These are phyloP conservation scores for Collybiopsis luxurians DNA, from an alignment of 768 basidiomycete genomes.

Conservation along the genomic window DNA sequence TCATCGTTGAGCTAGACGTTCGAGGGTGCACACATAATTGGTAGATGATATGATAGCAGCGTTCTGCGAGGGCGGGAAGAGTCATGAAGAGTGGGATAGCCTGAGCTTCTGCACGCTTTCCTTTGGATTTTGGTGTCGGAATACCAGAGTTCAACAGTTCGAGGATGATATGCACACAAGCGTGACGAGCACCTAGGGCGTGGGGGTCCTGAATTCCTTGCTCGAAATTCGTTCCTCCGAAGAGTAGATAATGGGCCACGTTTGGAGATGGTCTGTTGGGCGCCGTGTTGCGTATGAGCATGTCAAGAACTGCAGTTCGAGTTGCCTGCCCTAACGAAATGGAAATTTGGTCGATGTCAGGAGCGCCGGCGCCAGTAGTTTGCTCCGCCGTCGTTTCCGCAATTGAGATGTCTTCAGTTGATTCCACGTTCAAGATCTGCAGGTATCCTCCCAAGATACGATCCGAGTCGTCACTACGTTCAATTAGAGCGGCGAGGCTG, in stretches of 20 bases:
- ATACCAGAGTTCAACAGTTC: constrained; percentile 74
- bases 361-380: constrained; percentile 72
- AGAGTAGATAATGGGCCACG: constrained; percentile 83
- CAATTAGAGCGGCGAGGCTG: constrained; percentile 74
- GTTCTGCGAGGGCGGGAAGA: constrained; percentile 80
- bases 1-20: constrained; percentile 77
- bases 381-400: constrained; percentile 62
- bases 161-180: constrained; percentile 80
- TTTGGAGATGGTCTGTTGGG: constrained; percentile 67
- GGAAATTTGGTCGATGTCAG: constrained; percentile 44
- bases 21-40: constrained; percentile 86
- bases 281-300: constrained; percentile 79
- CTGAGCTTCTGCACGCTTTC: constrained; percentile 27
- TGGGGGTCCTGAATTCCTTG: constrained; percentile 76
- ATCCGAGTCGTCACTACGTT: constrained; percentile 81
- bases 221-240: constrained; percentile 59
- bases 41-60: constrained; percentile 77
- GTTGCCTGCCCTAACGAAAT: constrained; percentile 64
- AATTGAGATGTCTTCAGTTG: constrained; percentile 54
- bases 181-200: constrained; percentile 64
- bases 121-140: constrained; percentile 49
- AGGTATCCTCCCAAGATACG: constrained; percentile 81
- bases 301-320: constrained; percentile 72
- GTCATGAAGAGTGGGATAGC: constrained; percentile 55
- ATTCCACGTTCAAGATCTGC: constrained; percentile 59